Conservation (phyloP, 768 basidiomycete genomes). For the Lactarius sp. region DNA sequence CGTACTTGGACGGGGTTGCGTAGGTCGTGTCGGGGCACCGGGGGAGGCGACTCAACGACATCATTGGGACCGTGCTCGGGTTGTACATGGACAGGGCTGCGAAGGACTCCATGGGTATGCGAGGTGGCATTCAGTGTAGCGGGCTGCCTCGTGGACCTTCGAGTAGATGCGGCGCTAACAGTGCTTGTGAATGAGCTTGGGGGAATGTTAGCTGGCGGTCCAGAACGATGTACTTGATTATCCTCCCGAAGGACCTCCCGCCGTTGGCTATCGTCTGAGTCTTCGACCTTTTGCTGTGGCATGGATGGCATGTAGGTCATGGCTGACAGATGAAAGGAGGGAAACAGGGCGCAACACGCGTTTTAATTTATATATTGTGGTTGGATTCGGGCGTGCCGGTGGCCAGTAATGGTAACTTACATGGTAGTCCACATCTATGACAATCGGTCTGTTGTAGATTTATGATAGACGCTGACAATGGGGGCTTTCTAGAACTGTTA, state of each 20-base stretch:
- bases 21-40: too few species aligned
- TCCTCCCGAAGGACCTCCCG: constrained; percentile 10
- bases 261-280: background rate
- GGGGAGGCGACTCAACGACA: background rate
- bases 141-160: constrained; percentile 1
- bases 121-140: background rate
- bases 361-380: constrained; percentile 28
- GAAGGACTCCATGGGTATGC: background rate
- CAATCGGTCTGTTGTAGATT: too few species aligned
- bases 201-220: background rate
- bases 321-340: background rate
- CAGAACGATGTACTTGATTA: background rate
- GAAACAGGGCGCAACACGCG: background rate
- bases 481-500: too few species aligned
- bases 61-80: background rate
- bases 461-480: too few species aligned
- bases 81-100: background rate
- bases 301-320: constrained; percentile 7
- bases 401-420: too few species aligned
- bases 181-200: background rate
- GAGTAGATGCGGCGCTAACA: background rate
- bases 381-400: too few species aligned
- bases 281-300: background rate
- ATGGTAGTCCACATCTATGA: too few species aligned
- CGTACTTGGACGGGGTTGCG: background rate